Evolutionary conservation across 257 asterid genomes (phyloP).

Genomic region (Rauvolfia tetraphylla): DNA sequence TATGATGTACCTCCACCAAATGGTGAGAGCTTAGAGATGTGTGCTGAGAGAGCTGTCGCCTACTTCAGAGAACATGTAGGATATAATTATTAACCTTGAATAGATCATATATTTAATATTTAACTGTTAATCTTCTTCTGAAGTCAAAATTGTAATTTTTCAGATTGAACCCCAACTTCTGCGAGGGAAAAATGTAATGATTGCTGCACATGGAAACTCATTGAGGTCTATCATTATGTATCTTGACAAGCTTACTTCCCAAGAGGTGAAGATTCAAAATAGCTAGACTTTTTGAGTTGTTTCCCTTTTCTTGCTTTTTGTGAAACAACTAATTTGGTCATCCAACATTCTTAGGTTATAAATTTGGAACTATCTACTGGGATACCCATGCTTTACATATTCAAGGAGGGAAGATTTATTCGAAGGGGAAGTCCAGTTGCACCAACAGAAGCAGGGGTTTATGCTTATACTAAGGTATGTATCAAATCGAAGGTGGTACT

Average conservation of each 20-base stretch:
- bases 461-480: slow-evolving; percentile 90
- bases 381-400: slow-evolving; percentile 95
- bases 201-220: slow-evolving; percentile 98
- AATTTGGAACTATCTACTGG: slow-evolving; percentile 97
- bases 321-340: neutral
- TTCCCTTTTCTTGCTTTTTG: slow-evolving; percentile 8
- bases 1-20: slow-evolving; percentile 93
- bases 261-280: slow-evolving; percentile 56
- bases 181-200: slow-evolving; percentile 80
- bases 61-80: slow-evolving; percentile 75
- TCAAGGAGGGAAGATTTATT: slow-evolving; percentile 74
- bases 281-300: neutral
- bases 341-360: slow-evolving; percentile 57
- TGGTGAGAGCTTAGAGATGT: slow-evolving; percentile 99
- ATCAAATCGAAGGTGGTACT: neutral
- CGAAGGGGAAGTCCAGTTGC: slow-evolving; percentile 97
- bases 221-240: slow-evolving; percentile 97
- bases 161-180: slow-evolving; percentile 87
- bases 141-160: slow-evolving; percentile 25
- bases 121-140: slow-evolving; percentile 7
- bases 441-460: slow-evolving; percentile 81
- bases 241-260: slow-evolving; percentile 90
- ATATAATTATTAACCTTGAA: slow-evolving; percentile 1
- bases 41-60: slow-evolving; percentile 98
- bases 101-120: neutral